Percentiles rank a stretch among this genome's conserved stretches.
Evolutionary conservation across 345 rosid genomes (phyloP).

Genomic region (Salix dunnii): DNA sequence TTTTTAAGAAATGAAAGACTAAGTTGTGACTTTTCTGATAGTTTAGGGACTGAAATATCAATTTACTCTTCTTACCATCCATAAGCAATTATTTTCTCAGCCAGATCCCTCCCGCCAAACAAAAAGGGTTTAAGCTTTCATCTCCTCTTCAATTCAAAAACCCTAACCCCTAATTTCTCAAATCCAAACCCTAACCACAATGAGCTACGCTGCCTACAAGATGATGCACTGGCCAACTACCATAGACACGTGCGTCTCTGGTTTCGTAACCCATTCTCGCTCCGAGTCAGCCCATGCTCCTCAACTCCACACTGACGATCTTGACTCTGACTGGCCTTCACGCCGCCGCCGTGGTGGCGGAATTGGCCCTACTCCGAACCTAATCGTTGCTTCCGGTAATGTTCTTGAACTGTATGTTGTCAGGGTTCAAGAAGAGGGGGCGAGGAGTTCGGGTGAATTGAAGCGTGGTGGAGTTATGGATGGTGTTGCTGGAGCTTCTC

Average conservation of each 20-base stretch:
- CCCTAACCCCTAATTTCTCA: background rate
- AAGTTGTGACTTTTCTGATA: too few species aligned
- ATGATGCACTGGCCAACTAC: constrained; percentile 98
- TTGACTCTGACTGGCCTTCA: constrained; percentile 71
- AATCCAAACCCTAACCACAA: constrained; percentile 26
- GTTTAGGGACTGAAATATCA: too few species aligned
- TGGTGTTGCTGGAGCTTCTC: constrained; percentile 72
- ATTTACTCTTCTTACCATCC: too few species aligned
- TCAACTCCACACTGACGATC: constrained; percentile 38
- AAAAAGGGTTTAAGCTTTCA: background rate
- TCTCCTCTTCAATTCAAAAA: background rate
- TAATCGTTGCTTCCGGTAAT: constrained; percentile 67
- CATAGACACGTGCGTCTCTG: constrained; percentile 77
- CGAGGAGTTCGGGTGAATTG: constrained; percentile 38
- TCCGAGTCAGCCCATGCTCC: constrained; percentile 42
- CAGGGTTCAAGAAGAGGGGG: constrained; percentile 72
- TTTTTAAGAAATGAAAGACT: too few species aligned
- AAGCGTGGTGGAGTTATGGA: constrained; percentile 79
- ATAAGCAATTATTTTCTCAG: too few species aligned
- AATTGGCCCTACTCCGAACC: constrained; percentile 71
- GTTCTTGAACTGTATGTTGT: constrained; percentile 78
- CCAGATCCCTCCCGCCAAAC: too few species aligned
- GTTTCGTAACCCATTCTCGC: constrained; percentile 71
- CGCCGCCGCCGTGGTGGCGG: constrained; percentile 48
- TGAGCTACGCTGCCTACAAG: constrained; percentile 97